Evolutionary conservation across 2,329 filamentous ascomycete species (phyloP), one percentile per base, ranked within the genome.

Genomic region (Penicillium sp.): DNA sequence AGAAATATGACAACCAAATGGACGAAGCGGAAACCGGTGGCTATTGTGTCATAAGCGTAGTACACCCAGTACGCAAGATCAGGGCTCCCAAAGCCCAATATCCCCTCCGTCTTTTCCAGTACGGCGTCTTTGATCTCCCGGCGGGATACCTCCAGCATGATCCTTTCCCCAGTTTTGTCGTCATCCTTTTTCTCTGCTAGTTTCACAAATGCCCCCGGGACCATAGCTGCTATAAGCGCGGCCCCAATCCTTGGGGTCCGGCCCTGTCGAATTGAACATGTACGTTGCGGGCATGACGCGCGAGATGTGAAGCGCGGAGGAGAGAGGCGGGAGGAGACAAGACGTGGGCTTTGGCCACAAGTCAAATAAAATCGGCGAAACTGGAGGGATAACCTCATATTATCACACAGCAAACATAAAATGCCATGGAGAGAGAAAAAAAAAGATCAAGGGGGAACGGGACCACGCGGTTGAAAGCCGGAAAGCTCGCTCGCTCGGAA

Each of bases 1-100:
- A 97, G 88, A 73, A 99, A 99, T 59, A 99, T 95, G 62, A 90
- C 77, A 52, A 92, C 87, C 5, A 99, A 82, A 73, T 97, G 92
- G 19, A 97, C 77, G 70, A 99, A 96, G n/a, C 95, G 86, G 51
- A 94, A 76, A 0, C 91, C 91, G 0, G 94, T 99, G 59, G 90
- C 93, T 29, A 97, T 76, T 0, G 95, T 94, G 76, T 99, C 95
- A 60, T 78, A 80, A 21, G 82, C 66, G 64, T 79, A 82, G 58
- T 71, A 72, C 70, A 96, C 91, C 44, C 95, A 66, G 60, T 90
- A 86, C 31, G 92, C 82, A 61, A 89, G 81, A 30, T 91, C 71
- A 13, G 82, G 83, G 66, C 89, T 86, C 52, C 84, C 79, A 7
- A 89, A 70, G 53, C 86, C 85, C 15, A 79, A 80, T 15, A 92